These are phyloP conservation scores for Amanita phalloides DNA, from an alignment of 768 basidiomycete species.

Conservation along the genomic window DNA sequence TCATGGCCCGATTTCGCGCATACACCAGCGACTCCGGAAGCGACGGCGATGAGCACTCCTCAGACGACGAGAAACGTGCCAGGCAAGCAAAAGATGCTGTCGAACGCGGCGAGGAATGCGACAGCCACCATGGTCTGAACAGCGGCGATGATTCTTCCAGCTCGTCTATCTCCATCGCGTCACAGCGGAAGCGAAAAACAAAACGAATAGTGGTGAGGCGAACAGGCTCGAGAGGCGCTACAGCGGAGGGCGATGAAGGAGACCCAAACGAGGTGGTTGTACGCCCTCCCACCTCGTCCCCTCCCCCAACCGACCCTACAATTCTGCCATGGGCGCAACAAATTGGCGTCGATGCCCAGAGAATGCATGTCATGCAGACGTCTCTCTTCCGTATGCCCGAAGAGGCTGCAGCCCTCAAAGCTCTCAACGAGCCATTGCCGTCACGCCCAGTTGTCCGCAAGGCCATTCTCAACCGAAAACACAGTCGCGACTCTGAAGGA, in stretches of 20 bases:
- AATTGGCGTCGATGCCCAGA: constrained; percentile 73
- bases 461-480: constrained; percentile 44
- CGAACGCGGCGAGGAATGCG: constrained; percentile 19
- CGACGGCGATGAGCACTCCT: constrained; percentile 23
- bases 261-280: constrained; percentile 33
- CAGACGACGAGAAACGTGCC: constrained; percentile 1
- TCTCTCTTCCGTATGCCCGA: constrained; percentile 74
- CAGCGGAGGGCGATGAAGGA: constrained; percentile 45
- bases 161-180: constrained; percentile 23
- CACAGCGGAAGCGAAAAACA: not conserved
- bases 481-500: constrained; percentile 70
- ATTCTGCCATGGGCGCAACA: constrained; percentile 65
- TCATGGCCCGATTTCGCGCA: constrained; percentile 63
- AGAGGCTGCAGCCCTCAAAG: constrained; percentile 55
- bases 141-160: constrained; percentile 19
- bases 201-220: not conserved
- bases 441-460: constrained; percentile 22
- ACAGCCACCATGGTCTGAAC: constrained; percentile 16
- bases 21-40: constrained; percentile 51
- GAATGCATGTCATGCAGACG: constrained; percentile 90
- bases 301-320: constrained; percentile 29
- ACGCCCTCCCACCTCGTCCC: constrained; percentile 21
- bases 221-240: constrained; percentile 26
- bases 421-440: constrained; percentile 21
- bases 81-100: constrained; percentile 18